phyloP scores from a whole-genome alignment of 1,284 basidiomycete genomes.

The Trichosporon coremiiforme region DNA sequence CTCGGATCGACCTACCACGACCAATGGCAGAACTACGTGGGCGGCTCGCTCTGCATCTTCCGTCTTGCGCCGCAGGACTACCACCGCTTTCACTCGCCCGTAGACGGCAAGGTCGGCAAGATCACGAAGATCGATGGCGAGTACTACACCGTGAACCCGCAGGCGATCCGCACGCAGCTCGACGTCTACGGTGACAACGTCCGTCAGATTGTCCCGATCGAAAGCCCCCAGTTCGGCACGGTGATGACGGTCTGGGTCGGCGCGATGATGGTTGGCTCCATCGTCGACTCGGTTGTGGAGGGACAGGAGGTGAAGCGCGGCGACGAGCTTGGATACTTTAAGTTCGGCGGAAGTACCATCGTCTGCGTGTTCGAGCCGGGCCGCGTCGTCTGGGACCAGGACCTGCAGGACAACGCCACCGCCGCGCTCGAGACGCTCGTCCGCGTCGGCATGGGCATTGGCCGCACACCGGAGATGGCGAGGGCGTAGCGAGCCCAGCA shows the following conservation, averaged over 20 bases:
- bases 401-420: constrained; percentile 79
- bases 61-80: constrained; percentile 94
- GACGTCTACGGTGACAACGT: constrained; percentile 96
- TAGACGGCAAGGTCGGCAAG: constrained; percentile 78
- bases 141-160: constrained; percentile 85
- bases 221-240: constrained; percentile 79
- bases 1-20: constrained; percentile 76
- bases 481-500: not conserved
- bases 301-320: constrained; percentile 77
- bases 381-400: constrained; percentile 82
- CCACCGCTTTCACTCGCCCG: constrained; percentile 92
- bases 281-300: constrained; percentile 77
- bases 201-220: constrained; percentile 83
- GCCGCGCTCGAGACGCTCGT: constrained; percentile 85
- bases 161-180: constrained; percentile 58
- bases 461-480: constrained; percentile 43
- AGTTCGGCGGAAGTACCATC: constrained; percentile 79
- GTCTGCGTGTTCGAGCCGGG: constrained; percentile 83
- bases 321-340: constrained; percentile 53
- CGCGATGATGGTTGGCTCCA: constrained; percentile 69
- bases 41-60: constrained; percentile 76
- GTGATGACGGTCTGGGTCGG: constrained; percentile 88
- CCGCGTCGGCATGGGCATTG: constrained; percentile 82
- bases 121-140: constrained; percentile 81
- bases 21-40: constrained; percentile 69